These are phyloP conservation scores for Rhodocollybia butyracea DNA, from an alignment of 768 basidiomycete genomes.

Conservation along the genomic window DNA sequence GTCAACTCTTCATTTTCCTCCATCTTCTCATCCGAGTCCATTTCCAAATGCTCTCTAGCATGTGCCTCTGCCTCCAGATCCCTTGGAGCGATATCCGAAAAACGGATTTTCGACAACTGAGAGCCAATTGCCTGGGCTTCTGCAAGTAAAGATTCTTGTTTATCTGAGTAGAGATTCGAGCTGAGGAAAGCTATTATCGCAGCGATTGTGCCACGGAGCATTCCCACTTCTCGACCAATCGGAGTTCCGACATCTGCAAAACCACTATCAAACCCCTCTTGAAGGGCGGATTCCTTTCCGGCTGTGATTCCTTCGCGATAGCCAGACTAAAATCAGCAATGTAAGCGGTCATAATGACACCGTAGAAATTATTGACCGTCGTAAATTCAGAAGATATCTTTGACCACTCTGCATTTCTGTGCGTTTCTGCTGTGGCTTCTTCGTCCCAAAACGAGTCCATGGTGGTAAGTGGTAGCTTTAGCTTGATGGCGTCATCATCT, in stretches of 20 bases:
- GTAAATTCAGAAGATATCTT: slow-evolving; percentile 68
- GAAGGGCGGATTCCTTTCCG: slow-evolving; percentile 85
- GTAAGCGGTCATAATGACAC: background rate
- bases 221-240: slow-evolving; percentile 73
- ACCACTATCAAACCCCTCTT: slow-evolving; percentile 87
- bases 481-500: too few relatives aligned
- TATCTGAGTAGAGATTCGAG: slow-evolving; percentile 19
- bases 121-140: slow-evolving; percentile 54
- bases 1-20: slow-evolving; percentile 39
- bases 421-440: slow-evolving; percentile 26
- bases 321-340: slow-evolving; percentile 56
- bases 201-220: slow-evolving; percentile 68
- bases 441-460: slow-evolving; percentile 68
- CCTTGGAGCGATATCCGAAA: slow-evolving; percentile 69
- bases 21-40: slow-evolving; percentile 23
- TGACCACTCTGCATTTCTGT: slow-evolving; percentile 59
- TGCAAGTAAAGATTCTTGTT: slow-evolving; percentile 23
- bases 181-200: slow-evolving; percentile 63
- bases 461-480: background rate
- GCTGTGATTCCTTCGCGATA: slow-evolving; percentile 96
- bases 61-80: slow-evolving; percentile 81
- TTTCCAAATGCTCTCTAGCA: slow-evolving; percentile 59
- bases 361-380: slow-evolving; percentile 40
- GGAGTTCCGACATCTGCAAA: slow-evolving; percentile 73
- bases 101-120: slow-evolving; percentile 56